A percentile compares a stretch with the other conserved stretches of the same genome.
These are phyloP conservation scores for Castanopsis chinensis DNA, from an alignment of 306 rosid species.

Conservation along the genomic window DNA sequence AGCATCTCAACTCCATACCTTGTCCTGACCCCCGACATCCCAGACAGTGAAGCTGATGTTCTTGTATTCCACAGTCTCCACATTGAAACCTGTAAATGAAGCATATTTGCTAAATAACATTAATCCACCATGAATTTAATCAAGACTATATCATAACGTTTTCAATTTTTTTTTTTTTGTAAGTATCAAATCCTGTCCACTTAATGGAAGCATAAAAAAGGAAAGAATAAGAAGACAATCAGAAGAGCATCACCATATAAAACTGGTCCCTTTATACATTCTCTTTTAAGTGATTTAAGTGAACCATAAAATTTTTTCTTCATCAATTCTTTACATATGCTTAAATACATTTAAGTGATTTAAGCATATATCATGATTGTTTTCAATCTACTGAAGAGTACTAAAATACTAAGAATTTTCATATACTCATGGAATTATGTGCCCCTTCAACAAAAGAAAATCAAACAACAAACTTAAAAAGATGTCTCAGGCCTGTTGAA, in stretches of 20 bases:
- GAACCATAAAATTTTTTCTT: neutral
- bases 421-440: neutral
- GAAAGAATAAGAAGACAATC: neutral
- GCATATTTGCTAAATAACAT: neutral
- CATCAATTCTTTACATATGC: no score
- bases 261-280: neutral
- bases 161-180: neutral
- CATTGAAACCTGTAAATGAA: conserved; percentile 77
- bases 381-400: neutral
- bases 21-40: conserved; percentile 99
- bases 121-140: neutral
- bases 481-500: neutral
- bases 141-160: neutral
- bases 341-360: neutral
- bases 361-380: neutral
- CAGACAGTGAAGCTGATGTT: conserved; percentile 99
- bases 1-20: conserved; percentile 48
- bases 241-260: neutral
- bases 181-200: neutral
- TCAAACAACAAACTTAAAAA: neutral
- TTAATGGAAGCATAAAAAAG: neutral
- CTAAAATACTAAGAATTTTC: neutral
- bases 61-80: conserved; percentile 98
- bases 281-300: neutral
- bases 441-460: neutral